Percentiles rank a stretch among this genome's conserved stretches.
Conservation (phyloP, 2,329 filamentous ascomycete genomes). For the Colletotrichum sidae region DNA sequence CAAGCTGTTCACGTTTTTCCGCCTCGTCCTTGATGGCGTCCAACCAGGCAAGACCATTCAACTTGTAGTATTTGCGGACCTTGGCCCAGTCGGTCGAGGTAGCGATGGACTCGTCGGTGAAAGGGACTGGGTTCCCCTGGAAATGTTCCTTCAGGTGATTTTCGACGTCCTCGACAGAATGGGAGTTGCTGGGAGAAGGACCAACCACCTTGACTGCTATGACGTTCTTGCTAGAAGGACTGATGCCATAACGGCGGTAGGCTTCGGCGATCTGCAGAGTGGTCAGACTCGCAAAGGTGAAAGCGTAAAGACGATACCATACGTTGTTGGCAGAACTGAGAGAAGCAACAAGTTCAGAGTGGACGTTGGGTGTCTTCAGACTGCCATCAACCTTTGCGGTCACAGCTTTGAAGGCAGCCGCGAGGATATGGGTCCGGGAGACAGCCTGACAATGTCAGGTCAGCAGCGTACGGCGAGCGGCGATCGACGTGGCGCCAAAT, state of each 20-base stretch:
- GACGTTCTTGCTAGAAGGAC: slow-evolving; percentile 76
- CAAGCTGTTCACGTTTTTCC: slow-evolving; percentile 66
- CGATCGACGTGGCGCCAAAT: background rate
- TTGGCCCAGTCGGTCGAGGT: slow-evolving; percentile 72
- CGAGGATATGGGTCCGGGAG: slow-evolving; percentile 78
- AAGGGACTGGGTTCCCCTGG: slow-evolving; percentile 67
- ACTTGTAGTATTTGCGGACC: slow-evolving; percentile 88
- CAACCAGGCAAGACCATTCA: slow-evolving; percentile 70
- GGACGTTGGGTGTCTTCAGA: slow-evolving; percentile 85
- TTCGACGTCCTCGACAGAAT: slow-evolving; percentile 60
- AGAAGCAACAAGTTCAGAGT: slow-evolving; percentile 87
- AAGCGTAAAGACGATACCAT: slow-evolving; percentile 38
- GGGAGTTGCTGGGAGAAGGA: slow-evolving; percentile 53
- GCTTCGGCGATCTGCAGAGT: slow-evolving; percentile 82
- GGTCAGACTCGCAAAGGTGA: background rate
- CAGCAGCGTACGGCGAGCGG: background rate
- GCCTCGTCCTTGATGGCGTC: slow-evolving; percentile 57
- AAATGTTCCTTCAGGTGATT: slow-evolving; percentile 72
- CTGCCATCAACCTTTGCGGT: slow-evolving; percentile 70
- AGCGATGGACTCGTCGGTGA: slow-evolving; percentile 73
- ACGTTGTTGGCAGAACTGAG: slow-evolving; percentile 88
- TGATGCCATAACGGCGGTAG: slow-evolving; percentile 88
- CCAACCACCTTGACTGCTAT: slow-evolving; percentile 83
- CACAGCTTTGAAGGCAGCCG: slow-evolving; percentile 82
- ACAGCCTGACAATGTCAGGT: slow-evolving; percentile 64